These are phyloP conservation scores for Suillus placidus DNA, from an alignment of 768 basidiomycete genomes.

Conservation along the genomic window DNA sequence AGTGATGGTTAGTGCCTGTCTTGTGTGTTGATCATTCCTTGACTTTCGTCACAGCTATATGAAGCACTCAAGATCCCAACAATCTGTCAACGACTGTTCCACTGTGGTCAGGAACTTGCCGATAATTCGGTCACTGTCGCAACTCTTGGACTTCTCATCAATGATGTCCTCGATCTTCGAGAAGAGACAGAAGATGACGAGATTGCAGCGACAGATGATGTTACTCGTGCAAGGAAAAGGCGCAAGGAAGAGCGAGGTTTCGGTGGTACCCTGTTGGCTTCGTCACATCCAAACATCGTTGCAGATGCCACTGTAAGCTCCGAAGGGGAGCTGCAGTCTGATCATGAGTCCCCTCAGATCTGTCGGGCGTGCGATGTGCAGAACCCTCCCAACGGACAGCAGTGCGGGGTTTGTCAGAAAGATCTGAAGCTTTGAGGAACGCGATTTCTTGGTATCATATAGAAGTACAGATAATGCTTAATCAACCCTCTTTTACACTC, in stretches of 20 bases:
- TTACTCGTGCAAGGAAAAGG: slow-evolving; percentile 41
- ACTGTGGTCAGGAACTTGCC: slow-evolving; percentile 61
- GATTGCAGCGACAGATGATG: slow-evolving; percentile 54
- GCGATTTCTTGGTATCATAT: slow-evolving; percentile 33
- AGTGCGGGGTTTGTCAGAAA: slow-evolving; percentile 53
- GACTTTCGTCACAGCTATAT: slow-evolving; percentile 51
- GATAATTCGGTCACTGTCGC: slow-evolving; percentile 56
- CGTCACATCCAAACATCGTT: slow-evolving; percentile 35
- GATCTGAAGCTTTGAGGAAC: slow-evolving; percentile 31
- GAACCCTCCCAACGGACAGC: slow-evolving; percentile 46
- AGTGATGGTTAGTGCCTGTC: slow-evolving; percentile 52
- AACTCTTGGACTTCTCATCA: slow-evolving; percentile 58
- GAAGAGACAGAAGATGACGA: slow-evolving; percentile 64
- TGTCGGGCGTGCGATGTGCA: slow-evolving; percentile 63
- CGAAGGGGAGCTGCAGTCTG: slow-evolving; percentile 29
- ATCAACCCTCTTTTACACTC: slow-evolving; percentile 28
- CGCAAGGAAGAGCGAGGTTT: slow-evolving; percentile 67
- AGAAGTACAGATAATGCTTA: slow-evolving; percentile 40
- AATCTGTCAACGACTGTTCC: slow-evolving; percentile 74
- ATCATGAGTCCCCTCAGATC: slow-evolving; percentile 37
- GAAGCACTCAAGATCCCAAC: slow-evolving; percentile 67
- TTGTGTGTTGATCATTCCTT: slow-evolving; percentile 8
- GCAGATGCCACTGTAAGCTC: slow-evolving; percentile 37
- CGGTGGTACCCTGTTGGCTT: slow-evolving; percentile 69
- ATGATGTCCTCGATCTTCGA: slow-evolving; percentile 67